Base-by-base conservation (phyloP, 169 alveolate genomes). In the Cryptosporidium sp. region DNA sequence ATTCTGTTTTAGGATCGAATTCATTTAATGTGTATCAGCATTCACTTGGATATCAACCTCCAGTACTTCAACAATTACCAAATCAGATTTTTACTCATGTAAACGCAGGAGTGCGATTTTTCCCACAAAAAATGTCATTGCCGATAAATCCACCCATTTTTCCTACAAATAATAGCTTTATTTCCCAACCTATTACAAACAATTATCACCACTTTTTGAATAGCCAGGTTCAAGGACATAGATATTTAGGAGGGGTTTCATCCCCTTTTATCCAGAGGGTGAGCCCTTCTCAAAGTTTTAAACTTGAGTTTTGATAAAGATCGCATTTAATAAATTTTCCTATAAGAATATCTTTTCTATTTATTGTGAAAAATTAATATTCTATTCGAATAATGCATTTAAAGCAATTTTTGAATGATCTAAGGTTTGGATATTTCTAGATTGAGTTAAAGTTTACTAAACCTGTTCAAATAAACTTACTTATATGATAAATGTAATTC, bases 71-170 rank as follows among this genome's bases (percentile, higher is more conserved):
- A 52, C 75, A 60, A 9, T 7, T 35, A 33, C 68, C 80, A 37
- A 37, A 23, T 65, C 89, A 80, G 26, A 5, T 60, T 26, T 62
- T 80, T 62, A 80, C 68, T 8, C 89, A 80, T 26, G 65, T 73
- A 65, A 80, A 29, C 37, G 80, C 89, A 39, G 89, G 89, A 62
- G 42, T 80, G 23, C 69, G 89, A 80, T 65, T 62, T 62, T 44
- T 80, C 29, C 75, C 75, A 6, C 80, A 42, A 45, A 23, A 61
- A 37, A 33, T 65, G 72, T 0, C 48, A 35, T 8, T 37, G 12
- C 61, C 61, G 1, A 80, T 44, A 6, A 80, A 80, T 29, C 69
- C 21, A 10, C 62, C 58, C 7, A 29, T 44, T 16, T 39, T 80
- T 21, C 31, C 73, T 45, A 52, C 73, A 44, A 80, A 58, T 29